Evolutionary conservation across 352 stramenopile genomes (phyloP), one percentile per base, ranked within the genome.

Genomic region (Aphanomyces euteiches): DNA sequence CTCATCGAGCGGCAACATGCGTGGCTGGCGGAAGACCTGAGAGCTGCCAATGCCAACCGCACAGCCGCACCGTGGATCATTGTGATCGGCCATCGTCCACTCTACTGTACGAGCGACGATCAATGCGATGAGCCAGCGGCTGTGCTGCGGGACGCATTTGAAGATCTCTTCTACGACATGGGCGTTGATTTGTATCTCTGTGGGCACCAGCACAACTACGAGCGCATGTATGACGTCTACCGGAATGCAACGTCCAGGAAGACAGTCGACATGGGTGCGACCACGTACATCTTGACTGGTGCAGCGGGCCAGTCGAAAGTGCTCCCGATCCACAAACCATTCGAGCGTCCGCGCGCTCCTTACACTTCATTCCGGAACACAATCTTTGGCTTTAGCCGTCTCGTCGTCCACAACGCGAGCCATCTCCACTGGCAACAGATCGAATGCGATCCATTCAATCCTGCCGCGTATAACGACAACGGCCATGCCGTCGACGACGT

Each of bases 161-260:
- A 96, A 61, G 80, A 94, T 28, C 72, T 92, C 19, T 90, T 96
- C 56, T 93, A 88, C 70, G 58, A 78, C 19, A 72, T 91, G 61
- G 87, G 87, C 47, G 89, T 96, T 15, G 89, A 96, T 59, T 73
- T 96, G 37, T 96, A 95, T 77, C 74, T 96, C 21, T 93, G 86
- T 50, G 89, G 89, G 8, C 90, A 96, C 75, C 87, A 95, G 70
- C 90, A 96, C 82, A 96, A 96, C 77, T 96, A 96, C 76, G 89
- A 96, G 71, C 83, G 90, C 43, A 87, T 84, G 17, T 96, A 84
- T 59, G 88, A 95, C 71, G 76, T 96, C 6, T 93, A 92, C 74
- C 78, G 79, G 28, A 81, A 73, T 3, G 41, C 76, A 43, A 94
- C 85, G 4, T 82, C 77, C 77, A 74, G 78, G 47, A 78, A 80